Evolutionary conservation across 768 basidiomycete genomes (phyloP), one percentile per base, ranked within the genome.

Genomic region (Leucosporidium yakuticum): DNA sequence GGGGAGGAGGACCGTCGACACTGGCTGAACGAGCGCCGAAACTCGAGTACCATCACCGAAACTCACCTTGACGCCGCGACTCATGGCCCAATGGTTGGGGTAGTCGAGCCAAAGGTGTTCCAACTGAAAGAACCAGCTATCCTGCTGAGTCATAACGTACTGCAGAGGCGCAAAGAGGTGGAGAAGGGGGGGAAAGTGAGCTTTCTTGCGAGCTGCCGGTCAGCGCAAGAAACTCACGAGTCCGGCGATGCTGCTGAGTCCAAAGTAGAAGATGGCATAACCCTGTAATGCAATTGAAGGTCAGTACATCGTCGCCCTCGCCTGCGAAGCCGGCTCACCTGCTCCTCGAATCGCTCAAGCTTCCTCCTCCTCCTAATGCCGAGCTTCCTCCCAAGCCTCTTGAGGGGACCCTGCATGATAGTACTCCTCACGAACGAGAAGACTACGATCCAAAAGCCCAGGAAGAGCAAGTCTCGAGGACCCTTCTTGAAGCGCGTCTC

Each of bases 331-430:
- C 56, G 55, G 29, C 59, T 39, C 44, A 60, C 59, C 59, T 95
- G 95, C 80, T 99, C 95, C n/a, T 86, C 89, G 75, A 97, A 97
- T 36, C 95, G 82, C 63, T 87, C 85, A 19, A 92, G 78, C 78
- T 94, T 96, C 29, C 77, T 76, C 23, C 79, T 77, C 70, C 82
- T 85, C 74, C 80, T 84, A 56, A 99, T 83, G 4, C 92, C 88
- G 64, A 88, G 85, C 67, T 82, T 81, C 47, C 81, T 83, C 0
- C 88, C 93, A 49, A 91, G 71, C 2, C 88, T 89, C 31, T 81
- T 80, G 54, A 86, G 85, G 17, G 91, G 49, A 62, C 84, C 84
- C 74, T 88, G 70, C 25, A 87, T 85, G 77, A 91, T 76, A 50
- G 82, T 75, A 78, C 96, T 92, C 36, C 95, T 86, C 50, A 93